A percentile compares a stretch with the other conserved stretches of the same genome.
These are phyloP conservation scores for Chiua virens DNA, from an alignment of 768 basidiomycete species.

Conservation along the genomic window DNA sequence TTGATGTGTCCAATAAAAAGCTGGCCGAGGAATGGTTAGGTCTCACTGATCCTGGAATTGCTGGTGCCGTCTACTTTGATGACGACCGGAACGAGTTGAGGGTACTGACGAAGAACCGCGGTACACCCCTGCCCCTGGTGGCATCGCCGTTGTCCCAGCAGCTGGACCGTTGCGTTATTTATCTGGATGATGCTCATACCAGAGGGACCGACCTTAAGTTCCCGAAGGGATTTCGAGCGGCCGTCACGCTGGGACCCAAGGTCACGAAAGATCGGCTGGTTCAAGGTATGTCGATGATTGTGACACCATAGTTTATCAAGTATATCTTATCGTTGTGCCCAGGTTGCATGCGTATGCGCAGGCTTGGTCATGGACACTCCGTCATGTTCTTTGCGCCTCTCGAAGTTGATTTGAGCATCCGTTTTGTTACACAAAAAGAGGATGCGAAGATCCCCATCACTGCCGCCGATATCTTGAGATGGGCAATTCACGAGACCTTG, in stretches of 20 bases:
- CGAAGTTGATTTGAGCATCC: constrained; percentile 40
- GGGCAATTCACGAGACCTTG: constrained; percentile 47
- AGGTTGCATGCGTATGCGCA: constrained; percentile 54
- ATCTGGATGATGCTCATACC: constrained; percentile 39
- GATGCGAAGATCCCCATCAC: neutral
- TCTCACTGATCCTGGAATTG: neutral
- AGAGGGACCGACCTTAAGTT: constrained; percentile 38
- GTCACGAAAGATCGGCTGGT: too few relatives aligned
- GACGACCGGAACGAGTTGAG: constrained; percentile 26
- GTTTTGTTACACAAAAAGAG: constrained; percentile 17
- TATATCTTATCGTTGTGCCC: too few relatives aligned
- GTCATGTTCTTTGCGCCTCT: constrained; percentile 45
- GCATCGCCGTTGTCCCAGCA: constrained; percentile 29
- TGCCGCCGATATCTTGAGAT: constrained; percentile 37
- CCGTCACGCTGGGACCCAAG: too few relatives aligned
- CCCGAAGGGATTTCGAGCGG: constrained; percentile 8
- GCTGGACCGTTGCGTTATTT: constrained; percentile 31
- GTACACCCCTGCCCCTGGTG: constrained; percentile 11
- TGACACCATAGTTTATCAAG: too few relatives aligned
- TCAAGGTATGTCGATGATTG: too few relatives aligned
- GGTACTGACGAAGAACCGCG: constrained; percentile 21
- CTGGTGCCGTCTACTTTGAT: constrained; percentile 28
- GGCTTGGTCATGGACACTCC: constrained; percentile 44
- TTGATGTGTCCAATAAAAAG: constrained; percentile 44
- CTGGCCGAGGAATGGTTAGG: constrained; percentile 43